Base-by-base conservation (phyloP, 345 rosid genomes). In the Firmiana major region DNA sequence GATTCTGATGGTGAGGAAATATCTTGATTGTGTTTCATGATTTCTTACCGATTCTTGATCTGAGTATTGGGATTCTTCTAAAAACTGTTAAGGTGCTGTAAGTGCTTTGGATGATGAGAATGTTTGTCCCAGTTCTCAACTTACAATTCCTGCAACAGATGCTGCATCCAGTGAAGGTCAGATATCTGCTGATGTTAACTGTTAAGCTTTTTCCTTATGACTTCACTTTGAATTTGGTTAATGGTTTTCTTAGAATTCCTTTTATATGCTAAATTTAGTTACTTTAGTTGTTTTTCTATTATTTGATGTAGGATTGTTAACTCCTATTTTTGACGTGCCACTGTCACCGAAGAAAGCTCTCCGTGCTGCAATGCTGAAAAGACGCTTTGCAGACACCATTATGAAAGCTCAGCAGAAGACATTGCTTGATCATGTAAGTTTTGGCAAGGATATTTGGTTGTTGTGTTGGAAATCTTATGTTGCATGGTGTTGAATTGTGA, bases 291-390 rank as follows among this genome's bases (percentile, higher is more conserved):
- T 40, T 40, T 83, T 9, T 51, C 45, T 5, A 17, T 17, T 51
- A 49, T 71, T 45, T 76, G 51, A 28, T 82, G 77, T 83, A 94
- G 97, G 79, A 36, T 87, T 85, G 87, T 69, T 66, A 78, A 55
- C 82, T 43, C 40, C 88, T 34, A 57, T 75, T 70, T 81, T 84
- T 73, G 88, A 82, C 66, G 79, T 80, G 11, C 92, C 80, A 60
- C 72, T 93, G 78, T 91, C 98, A 26, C 93, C 99, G 6, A 78
- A 84, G 54, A 94, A 88, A 80, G 97, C 93, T 76, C 89, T 93
- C 9, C 95, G 98, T 43, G 97, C 92, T 83, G 99, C 94, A 54
- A 87, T 86, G 49, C 74, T 95, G 38, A 95, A 85, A 82, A 85
- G 75, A 22, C 94, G 96, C 42, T 95, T 91, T 80, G 99, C 75